Evolutionary conservation across 2,329 filamentous ascomycete species (phyloP), one percentile per base, ranked within the genome.

Genomic region (Podosphaera xanthii): DNA sequence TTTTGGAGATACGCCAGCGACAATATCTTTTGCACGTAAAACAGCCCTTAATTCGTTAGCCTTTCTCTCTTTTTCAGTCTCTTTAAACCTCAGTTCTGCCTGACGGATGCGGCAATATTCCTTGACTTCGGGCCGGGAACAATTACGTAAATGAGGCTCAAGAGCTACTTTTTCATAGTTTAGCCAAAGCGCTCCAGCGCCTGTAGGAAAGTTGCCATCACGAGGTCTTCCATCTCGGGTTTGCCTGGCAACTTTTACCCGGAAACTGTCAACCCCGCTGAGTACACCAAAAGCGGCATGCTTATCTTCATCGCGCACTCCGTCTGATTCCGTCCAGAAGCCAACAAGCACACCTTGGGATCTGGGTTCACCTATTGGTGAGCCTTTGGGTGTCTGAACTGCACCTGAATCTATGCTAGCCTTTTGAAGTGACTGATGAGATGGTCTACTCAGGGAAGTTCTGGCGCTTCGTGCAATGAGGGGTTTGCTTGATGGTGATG

Each of bases 271-370:
- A 59, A 81, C 81, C 22, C 75, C 75, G 0, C 79, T 79, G 0
- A 83, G 69, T 9, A 83, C 81, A 2, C 81, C 81, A 59, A 78
- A 80, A 0, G 83, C 78, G 0, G 80, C 81, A 64, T 83, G 80
- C 58, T 79, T 78, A 64, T 83, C 74, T 10, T 70, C 69, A 1
- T 71, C 66, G 2, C 74, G 68, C 0, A 66, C 48, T 57, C 77
- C 75, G 38, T 71, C 75, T 0, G 79, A 83, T 10, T 75, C 73
- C 58, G 71, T 73, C 81, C 81, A 84, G 65, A 75, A 76, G 0
- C 81, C 81, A 1, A 84, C 68, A 1, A 82, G 61, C 10, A 69
- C 64, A 22, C 67, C 68, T 31, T 61, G 61, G 33, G 64, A 62
- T 46, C 66, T 65, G 48, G 42, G 58, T 33, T 67, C 64, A 56